These are phyloP conservation scores for Alternaria brassicicola DNA, from an alignment of 2,329 filamentous ascomycete species.

Conservation along the genomic window DNA sequence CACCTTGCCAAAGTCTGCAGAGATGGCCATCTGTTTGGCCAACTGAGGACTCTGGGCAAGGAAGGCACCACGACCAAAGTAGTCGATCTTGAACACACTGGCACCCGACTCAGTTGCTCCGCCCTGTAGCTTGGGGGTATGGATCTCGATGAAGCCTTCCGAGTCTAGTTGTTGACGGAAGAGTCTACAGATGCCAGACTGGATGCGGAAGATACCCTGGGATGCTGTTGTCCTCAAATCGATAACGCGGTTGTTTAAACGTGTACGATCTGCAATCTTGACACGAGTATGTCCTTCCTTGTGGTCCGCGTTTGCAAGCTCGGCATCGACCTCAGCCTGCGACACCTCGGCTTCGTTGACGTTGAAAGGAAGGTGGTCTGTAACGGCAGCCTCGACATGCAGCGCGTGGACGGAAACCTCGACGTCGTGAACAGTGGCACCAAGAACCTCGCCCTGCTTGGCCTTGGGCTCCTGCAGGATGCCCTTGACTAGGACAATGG, in stretches of 20 bases:
- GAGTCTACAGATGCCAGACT: constrained; percentile 77
- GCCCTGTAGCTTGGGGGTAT: constrained; percentile 89
- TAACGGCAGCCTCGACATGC: constrained; percentile 66
- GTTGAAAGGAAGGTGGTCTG: constrained; percentile 69
- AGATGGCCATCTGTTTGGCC: constrained; percentile 91
- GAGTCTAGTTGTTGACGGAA: constrained; percentile 79
- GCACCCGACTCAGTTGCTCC: constrained; percentile 89
- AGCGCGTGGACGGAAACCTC: constrained; percentile 74
- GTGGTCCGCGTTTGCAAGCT: constrained; percentile 57
- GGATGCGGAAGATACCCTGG: constrained; percentile 86
- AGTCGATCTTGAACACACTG: constrained; percentile 89
- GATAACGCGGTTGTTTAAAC: constrained; percentile 78
- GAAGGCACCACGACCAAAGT: constrained; percentile 87
- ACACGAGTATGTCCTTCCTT: constrained; percentile 63
- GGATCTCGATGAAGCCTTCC: constrained; percentile 86
- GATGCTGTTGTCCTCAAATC: constrained; percentile 86
- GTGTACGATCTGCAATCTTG: constrained; percentile 73
- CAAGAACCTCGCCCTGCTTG: constrained; percentile 70
- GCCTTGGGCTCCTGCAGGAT: constrained; percentile 73
- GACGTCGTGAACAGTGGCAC: constrained; percentile 75
- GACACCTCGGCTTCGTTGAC: constrained; percentile 73
- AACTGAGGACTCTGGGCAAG: constrained; percentile 90
- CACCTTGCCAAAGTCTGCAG: constrained; percentile 85
- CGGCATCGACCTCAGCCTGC: constrained; percentile 60
- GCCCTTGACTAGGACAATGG: constrained; percentile 77